Evolutionary conservation across 495 filamentous ascomycete species (phyloP).

Genomic region (Beverwykella pulmonaria): DNA sequence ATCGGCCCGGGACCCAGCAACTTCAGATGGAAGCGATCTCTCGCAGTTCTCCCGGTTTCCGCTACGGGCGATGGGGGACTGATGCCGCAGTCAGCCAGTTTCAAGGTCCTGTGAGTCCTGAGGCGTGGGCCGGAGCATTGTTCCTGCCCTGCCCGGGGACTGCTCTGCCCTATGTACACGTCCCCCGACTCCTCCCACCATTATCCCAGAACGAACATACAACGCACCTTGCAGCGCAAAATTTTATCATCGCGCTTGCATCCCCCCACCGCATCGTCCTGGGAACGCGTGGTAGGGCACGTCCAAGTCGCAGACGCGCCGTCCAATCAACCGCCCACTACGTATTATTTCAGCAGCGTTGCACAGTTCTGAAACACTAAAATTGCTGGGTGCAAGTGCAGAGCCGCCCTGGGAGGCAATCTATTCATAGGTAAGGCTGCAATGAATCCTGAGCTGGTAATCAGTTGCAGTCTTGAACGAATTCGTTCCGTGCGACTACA

Average conservation of each 20-base stretch:
- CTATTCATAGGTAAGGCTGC: not conserved
- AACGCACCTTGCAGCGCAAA: not conserved
- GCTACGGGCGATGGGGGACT: not conserved
- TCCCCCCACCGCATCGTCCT: not conserved
- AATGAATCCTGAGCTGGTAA: not conserved
- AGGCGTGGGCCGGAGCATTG: not conserved
- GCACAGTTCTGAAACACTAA: conserved; percentile 17
- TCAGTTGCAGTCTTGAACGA: too few species aligned
- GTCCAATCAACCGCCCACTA: conserved; percentile 9
- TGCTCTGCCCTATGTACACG: not conserved
- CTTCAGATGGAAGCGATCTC: not conserved
- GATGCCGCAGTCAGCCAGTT: not conserved
- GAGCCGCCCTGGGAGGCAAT: conserved; percentile 6
- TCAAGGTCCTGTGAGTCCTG: not conserved
- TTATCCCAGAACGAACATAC: not conserved
- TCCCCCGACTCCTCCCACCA: not conserved
- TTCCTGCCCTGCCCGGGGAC: not conserved
- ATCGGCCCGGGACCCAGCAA: not conserved
- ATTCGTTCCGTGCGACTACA: too few species aligned
- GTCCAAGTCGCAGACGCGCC: not conserved
- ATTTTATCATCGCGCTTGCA: not conserved
- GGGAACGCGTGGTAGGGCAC: conserved; percentile 15
- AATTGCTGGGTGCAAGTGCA: not conserved
- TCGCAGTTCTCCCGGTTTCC: not conserved
- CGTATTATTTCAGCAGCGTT: not conserved